Conservation (phyloP, 2,329 filamentous ascomycete genomes). For the Myriosclerotinia curreyana region DNA sequence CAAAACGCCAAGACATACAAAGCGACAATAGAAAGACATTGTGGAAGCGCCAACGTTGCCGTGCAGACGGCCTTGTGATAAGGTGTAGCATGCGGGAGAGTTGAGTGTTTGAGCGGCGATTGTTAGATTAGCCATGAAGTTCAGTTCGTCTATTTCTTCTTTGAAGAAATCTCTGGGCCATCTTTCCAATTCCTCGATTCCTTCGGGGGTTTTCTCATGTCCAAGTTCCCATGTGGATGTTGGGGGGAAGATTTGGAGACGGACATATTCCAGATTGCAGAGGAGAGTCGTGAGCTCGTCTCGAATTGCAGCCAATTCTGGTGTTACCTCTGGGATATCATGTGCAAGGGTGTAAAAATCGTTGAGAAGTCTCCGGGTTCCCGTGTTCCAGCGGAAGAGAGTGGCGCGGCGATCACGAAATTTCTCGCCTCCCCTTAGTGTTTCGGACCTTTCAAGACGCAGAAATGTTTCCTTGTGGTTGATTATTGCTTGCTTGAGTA, state of each 20-base stretch:
- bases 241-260: constrained; percentile 10
- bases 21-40: constrained; percentile 5
- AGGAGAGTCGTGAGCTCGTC: not conserved
- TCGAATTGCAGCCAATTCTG: not conserved
- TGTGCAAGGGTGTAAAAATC: not conserved
- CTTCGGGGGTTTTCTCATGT: not conserved
- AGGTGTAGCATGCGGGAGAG: not conserved
- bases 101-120: not conserved
- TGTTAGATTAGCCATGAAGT: not conserved
- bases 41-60: not conserved
- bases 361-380: constrained; percentile 10
- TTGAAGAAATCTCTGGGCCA: not conserved
- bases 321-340: not conserved
- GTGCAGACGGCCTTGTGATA: not conserved
- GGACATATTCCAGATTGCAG: constrained; percentile 5
- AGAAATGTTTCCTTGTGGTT: not conserved
- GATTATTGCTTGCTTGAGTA: not conserved
- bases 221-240: not conserved
- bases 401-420: constrained; percentile 15
- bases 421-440: not conserved
- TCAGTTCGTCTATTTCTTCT: not conserved
- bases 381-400: constrained; percentile 11
- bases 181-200: not conserved
- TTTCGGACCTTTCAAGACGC: not conserved
- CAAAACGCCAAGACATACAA: not conserved